Percentiles rank a stretch among this genome's conserved stretches.
phyloP scores from a whole-genome alignment of 306 rosid species.

The Cucurbita ficifolia region DNA sequence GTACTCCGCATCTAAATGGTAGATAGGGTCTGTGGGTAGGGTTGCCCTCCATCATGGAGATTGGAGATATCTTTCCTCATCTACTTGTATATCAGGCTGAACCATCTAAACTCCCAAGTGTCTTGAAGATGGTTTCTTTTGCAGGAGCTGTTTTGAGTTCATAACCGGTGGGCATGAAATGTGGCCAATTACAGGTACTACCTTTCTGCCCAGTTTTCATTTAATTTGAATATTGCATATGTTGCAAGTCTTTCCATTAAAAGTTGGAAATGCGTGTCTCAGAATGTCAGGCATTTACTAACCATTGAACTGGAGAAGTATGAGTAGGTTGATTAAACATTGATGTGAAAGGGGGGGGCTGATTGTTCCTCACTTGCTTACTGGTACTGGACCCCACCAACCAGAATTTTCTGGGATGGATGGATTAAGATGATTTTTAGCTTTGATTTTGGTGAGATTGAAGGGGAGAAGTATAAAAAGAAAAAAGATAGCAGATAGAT shows the following conservation, averaged over 20 bases:
- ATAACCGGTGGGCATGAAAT: not conserved
- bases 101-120: not conserved
- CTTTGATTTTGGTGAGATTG: not conserved
- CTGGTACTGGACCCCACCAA: conserved; percentile 1
- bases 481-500: not conserved
- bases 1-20: not conserved
- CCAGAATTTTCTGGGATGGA: not conserved
- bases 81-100: not conserved
- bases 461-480: not conserved
- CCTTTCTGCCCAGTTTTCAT: not conserved
- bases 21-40: not conserved
- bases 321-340: not conserved
- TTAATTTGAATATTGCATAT: not conserved
- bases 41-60: not conserved
- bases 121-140: not conserved
- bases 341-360: not conserved
- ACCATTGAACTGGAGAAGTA: not conserved
- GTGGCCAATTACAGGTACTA: not conserved
- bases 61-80: not conserved
- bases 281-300: not conserved
- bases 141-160: not conserved
- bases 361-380: not conserved
- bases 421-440: not conserved
- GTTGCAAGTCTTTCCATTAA: not conserved
- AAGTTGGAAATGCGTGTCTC: not conserved